A percentile compares a stretch with the other conserved stretches of the same genome.
These are phyloP conservation scores for Papiliotrema terrestris DNA, from an alignment of 1,284 basidiomycete genomes.

Conservation along the genomic window DNA sequence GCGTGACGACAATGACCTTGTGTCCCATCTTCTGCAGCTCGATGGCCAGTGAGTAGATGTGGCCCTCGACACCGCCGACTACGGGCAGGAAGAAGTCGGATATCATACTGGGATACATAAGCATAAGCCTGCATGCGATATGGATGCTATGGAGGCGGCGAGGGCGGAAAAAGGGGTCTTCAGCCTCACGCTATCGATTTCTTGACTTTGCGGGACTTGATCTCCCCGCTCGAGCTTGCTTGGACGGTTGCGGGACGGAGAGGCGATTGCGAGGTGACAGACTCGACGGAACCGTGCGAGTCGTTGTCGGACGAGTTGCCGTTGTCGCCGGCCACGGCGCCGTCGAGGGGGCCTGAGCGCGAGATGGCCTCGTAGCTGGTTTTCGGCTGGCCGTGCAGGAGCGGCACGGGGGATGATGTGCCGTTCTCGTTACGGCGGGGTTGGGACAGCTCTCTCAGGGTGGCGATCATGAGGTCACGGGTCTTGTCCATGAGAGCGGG, in stretches of 20 bases:
- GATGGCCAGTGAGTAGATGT: constrained; percentile 89
- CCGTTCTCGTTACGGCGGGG: constrained; percentile 4
- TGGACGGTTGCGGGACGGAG: neutral
- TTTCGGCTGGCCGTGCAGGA: constrained; percentile 11
- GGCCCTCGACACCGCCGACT: constrained; percentile 94
- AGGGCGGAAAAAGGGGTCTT: neutral
- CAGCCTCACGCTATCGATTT: constrained; percentile 28
- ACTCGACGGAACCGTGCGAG: constrained; percentile 5
- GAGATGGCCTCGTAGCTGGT: neutral
- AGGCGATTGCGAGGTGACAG: neutral
- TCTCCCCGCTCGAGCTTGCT: constrained; percentile 2
- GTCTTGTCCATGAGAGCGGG: constrained; percentile 49
- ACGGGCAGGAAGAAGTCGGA: constrained; percentile 95
- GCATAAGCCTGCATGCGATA: constrained; percentile 27
- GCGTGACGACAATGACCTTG: constrained; percentile 92
- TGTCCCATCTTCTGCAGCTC: constrained; percentile 79
- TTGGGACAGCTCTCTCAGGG: constrained; percentile 37
- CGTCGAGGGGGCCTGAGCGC: neutral
- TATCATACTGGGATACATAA: constrained; percentile 61
- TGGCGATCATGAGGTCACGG: constrained; percentile 47
- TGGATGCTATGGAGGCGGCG: neutral
- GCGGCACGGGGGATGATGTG: constrained; percentile 18
- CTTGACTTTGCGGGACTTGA: constrained; percentile 2
- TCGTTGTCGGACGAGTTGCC: neutral
- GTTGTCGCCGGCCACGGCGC: neutral